phyloP scores from a whole-genome alignment of 177 flowering plant genomes.

The Vitis hybrid region DNA sequence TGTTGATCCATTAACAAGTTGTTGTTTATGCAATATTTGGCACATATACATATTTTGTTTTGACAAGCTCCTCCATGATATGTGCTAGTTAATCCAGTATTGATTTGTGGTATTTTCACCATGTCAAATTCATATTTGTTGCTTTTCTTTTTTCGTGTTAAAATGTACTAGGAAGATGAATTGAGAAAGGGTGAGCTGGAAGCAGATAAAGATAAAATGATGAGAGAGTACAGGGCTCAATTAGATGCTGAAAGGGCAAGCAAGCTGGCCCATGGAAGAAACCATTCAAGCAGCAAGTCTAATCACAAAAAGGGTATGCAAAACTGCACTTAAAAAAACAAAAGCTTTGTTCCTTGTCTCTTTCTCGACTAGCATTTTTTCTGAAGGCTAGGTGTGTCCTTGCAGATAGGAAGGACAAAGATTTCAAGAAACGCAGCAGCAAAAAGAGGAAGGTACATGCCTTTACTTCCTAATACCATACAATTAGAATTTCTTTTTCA shows the following conservation, averaged over 20 bases:
- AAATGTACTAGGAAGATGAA: slow-evolving; percentile 74
- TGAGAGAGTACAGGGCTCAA: slow-evolving; percentile 95
- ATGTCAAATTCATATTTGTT: background rate
- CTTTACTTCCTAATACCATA: no score
- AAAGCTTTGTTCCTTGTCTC: background rate
- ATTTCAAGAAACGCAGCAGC: slow-evolving; percentile 63
- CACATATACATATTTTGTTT: no score
- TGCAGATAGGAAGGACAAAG: slow-evolving; percentile 77
- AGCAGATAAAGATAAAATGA: slow-evolving; percentile 90
- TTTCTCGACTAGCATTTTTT: slow-evolving; percentile 3
- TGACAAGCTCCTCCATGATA: no score
- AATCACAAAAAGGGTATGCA: slow-evolving; percentile 59
- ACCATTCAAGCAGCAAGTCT: slow-evolving; percentile 64
- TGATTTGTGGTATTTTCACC: no score
- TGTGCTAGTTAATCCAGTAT: no score
- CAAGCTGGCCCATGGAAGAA: slow-evolving; percentile 85
- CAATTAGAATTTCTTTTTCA: no score
- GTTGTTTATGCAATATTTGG: no score
- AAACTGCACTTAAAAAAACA: no score
- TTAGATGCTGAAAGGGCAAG: slow-evolving; percentile 93
- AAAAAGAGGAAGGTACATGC: slow-evolving; percentile 76
- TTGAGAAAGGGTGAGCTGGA: slow-evolving; percentile 80
- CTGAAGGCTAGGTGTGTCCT: slow-evolving; percentile 12
- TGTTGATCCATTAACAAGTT: background rate
- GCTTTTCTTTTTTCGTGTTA: background rate